These are phyloP conservation scores for Colletotrichum orbiculare DNA, from an alignment of 2,329 filamentous ascomycete species.

Conservation along the genomic window DNA sequence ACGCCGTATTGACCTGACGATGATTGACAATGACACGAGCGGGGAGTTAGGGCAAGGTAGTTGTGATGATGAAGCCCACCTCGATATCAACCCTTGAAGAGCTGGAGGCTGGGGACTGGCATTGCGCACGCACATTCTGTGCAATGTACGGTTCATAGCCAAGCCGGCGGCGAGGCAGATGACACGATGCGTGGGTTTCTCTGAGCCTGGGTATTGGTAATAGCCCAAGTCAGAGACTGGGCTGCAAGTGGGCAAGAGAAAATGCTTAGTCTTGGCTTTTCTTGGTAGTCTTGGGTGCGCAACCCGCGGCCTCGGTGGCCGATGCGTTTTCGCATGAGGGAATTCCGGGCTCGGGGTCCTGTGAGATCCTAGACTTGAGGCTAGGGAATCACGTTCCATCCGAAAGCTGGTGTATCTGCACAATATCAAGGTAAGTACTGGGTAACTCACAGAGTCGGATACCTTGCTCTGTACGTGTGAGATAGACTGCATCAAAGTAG, in stretches of 20 bases:
- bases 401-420: not conserved
- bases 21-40: not conserved
- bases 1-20: constrained; percentile 9
- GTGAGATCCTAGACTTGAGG: constrained; percentile 1
- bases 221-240: not conserved
- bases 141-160: constrained; percentile 12
- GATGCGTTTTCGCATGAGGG: constrained; percentile 9
- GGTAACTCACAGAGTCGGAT: not conserved
- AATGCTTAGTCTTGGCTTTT: constrained; percentile 25
- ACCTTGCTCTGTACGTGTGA: no score
- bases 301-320: constrained; percentile 22
- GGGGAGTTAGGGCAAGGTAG: not conserved
- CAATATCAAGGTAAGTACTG: not conserved
- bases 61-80: not conserved
- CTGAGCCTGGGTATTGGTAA: not conserved
- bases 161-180: constrained; percentile 7
- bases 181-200: constrained; percentile 11
- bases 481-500: no score
- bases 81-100: constrained; percentile 5
- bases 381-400: not conserved
- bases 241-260: not conserved
- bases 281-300: constrained; percentile 18
- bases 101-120: not conserved
- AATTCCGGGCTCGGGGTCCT: constrained; percentile 19
- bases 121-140: not conserved